These are phyloP conservation scores for Trichoderma arundinaceum DNA, from an alignment of 2,329 filamentous ascomycete species.

Conservation along the genomic window DNA sequence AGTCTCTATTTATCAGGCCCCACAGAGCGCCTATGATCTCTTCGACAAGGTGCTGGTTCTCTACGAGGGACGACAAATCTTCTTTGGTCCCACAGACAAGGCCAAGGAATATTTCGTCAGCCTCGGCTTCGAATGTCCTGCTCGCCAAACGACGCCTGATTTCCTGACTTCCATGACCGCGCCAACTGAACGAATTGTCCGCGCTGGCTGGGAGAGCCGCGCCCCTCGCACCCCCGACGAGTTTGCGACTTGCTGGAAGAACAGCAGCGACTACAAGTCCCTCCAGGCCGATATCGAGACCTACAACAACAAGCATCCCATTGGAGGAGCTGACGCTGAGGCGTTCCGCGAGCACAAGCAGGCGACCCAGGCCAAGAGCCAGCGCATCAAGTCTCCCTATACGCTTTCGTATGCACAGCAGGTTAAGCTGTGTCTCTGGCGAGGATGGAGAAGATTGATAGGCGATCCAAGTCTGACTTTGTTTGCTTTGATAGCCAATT, in stretches of 20 bases:
- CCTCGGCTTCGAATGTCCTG: conserved; percentile 60
- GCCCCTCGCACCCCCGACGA: conserved; percentile 45
- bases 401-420: conserved; percentile 54
- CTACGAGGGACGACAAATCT: conserved; percentile 71
- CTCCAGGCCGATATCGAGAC: conserved; percentile 41
- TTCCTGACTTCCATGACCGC: conserved; percentile 63
- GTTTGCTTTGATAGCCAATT: conserved; percentile 43
- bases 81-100: conserved; percentile 63
- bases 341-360: conserved; percentile 30
- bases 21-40: conserved; percentile 39
- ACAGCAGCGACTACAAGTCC: conserved; percentile 34
- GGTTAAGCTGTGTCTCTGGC: conserved; percentile 47
- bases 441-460: conserved; percentile 33
- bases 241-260: conserved; percentile 44
- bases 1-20: conserved; percentile 61
- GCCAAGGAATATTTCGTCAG: conserved; percentile 67
- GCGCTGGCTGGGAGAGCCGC: conserved; percentile 22
- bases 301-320: conserved; percentile 35
- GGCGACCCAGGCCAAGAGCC: conserved; percentile 38
- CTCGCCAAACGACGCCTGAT: conserved; percentile 65
- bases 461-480: conserved; percentile 29
- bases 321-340: conserved; percentile 32
- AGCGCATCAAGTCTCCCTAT: conserved; percentile 53
- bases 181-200: conserved; percentile 39
- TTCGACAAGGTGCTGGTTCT: conserved; percentile 70